phyloP scores from a whole-genome alignment of 208 protist species.

The Trypanosoma conorhini region DNA sequence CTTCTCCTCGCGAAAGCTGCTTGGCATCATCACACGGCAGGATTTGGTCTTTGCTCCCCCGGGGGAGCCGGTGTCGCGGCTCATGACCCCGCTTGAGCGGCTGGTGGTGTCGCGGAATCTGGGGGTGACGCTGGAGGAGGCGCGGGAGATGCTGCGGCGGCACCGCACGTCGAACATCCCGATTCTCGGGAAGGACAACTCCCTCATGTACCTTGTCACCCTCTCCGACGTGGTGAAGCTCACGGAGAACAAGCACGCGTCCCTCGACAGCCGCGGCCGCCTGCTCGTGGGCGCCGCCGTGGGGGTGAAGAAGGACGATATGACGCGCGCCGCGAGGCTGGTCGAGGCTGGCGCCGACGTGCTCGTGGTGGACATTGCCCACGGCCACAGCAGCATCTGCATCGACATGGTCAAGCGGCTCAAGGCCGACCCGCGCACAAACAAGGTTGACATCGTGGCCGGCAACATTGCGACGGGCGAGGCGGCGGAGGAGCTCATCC shows the following conservation, averaged over 20 bases:
- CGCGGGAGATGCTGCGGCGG: conserved; percentile 57
- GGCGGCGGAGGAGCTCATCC: conserved; percentile 82
- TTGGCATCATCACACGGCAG: conserved; percentile 62
- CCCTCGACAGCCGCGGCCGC: conserved; percentile 70
- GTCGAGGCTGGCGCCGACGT: conserved; percentile 80
- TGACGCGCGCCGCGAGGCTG: conserved; percentile 55
- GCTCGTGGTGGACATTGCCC: conserved; percentile 91
- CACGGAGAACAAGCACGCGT: conserved; percentile 63
- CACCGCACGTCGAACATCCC: conserved; percentile 71
- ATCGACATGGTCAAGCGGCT: conserved; percentile 83
- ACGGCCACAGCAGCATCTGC: conserved; percentile 87
- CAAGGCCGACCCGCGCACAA: conserved; percentile 66
- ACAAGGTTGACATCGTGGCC: conserved; percentile 80
- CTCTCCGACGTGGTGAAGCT: conserved; percentile 82
- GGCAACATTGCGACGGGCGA: conserved; percentile 89
- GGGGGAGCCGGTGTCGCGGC: conserved; percentile 33
- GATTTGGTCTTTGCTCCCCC: conserved; percentile 73
- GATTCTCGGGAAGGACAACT: conserved; percentile 47
- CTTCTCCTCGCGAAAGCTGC: conserved; percentile 40
- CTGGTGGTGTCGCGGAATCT: conserved; percentile 53
- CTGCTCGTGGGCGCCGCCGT: conserved; percentile 86
- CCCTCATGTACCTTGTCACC: conserved; percentile 85
- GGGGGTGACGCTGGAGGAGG: conserved; percentile 69
- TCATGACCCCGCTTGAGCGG: conserved; percentile 75
- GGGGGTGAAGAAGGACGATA: conserved; percentile 83